These are phyloP conservation scores for Chrysosporium queenslandicum DNA, from an alignment of 2,329 filamentous ascomycete species.

Conservation along the genomic window DNA sequence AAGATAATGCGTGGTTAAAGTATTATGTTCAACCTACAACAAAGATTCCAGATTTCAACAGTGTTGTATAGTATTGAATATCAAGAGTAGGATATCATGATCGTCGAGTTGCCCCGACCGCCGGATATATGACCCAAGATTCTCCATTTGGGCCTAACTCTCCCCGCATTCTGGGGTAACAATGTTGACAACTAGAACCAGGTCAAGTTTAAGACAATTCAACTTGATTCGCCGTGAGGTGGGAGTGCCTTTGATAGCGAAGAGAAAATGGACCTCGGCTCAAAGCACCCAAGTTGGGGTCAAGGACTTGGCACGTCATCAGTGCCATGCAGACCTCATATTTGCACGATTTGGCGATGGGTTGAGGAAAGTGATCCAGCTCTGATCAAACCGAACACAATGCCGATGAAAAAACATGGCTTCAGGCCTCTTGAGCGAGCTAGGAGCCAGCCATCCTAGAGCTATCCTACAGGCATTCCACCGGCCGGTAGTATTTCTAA, in stretches of 20 bases:
- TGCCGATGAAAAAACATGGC: no score
- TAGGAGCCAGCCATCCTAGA: no score
- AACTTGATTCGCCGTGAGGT: neutral
- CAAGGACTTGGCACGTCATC: neutral
- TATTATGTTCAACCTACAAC: neutral
- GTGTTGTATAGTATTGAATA: neutral
- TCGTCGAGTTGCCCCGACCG: no score
- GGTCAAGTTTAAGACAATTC: neutral
- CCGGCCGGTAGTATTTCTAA: no score
- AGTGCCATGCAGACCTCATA: neutral
- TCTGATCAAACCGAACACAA: no score
- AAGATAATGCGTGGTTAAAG: neutral
- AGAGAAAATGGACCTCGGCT: neutral
- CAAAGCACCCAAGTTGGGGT: neutral
- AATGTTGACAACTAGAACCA: no score
- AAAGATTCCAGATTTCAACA: neutral
- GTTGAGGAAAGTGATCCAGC: neutral
- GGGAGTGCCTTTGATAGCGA: neutral
- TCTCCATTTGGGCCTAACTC: no score
- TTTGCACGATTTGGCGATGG: neutral
- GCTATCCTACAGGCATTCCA: no score
- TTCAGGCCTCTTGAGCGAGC: no score
- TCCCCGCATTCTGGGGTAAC: slow-evolving; percentile 3
- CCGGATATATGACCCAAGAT: no score
- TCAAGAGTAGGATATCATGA: no score